Conservation (phyloP, 306 rosid genomes). For the Begonia peltatifolia region DNA sequence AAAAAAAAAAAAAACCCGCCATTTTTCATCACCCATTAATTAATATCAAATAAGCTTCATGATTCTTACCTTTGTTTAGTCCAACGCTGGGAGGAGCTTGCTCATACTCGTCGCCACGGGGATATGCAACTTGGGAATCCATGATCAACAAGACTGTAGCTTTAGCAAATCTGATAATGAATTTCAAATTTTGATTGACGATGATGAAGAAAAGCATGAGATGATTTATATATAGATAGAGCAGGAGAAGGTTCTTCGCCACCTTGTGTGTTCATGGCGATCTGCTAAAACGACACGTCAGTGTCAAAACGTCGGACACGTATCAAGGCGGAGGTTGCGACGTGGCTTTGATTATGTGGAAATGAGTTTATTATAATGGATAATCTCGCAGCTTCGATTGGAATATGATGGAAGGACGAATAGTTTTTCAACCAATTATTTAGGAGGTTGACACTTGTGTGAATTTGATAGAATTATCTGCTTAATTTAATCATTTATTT, state of each 20-base stretch:
- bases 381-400: not conserved
- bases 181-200: no score
- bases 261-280: slow-evolving; percentile 24
- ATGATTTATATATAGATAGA: slow-evolving; percentile 17
- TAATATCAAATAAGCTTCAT: no score
- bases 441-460: no score
- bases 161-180: not conserved
- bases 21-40: not conserved
- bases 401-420: not conserved
- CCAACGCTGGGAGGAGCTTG: slow-evolving; percentile 13
- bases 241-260: slow-evolving; percentile 11
- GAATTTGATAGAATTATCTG: no score
- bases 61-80: slow-evolving; percentile 14
- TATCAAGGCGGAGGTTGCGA: not conserved
- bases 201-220: not conserved
- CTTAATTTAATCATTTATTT: no score
- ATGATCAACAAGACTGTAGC: slow-evolving; percentile 1
- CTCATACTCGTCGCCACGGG: slow-evolving; percentile 4
- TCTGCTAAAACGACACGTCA: slow-evolving; percentile 23
- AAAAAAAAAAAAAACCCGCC: not conserved
- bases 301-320: no score
- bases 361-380: slow-evolving; percentile 1
- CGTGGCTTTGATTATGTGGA: slow-evolving; percentile 4
- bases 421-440: no score
- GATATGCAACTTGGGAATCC: slow-evolving; percentile 14